Base-by-base conservation (phyloP, 495 filamentous ascomycete species). In the Lepidopterella palustris region DNA sequence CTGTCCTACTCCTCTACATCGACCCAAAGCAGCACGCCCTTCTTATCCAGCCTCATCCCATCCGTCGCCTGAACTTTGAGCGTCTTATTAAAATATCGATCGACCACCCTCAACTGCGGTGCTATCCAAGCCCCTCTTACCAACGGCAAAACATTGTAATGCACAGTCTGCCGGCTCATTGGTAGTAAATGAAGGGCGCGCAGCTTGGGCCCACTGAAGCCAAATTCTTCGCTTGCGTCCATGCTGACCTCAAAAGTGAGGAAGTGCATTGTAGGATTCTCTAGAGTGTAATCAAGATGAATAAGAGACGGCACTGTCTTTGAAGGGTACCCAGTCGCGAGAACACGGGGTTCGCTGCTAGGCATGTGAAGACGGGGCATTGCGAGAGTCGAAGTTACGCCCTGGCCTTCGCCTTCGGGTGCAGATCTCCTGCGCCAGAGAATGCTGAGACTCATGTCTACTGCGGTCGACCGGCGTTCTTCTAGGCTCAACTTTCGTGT, bases 261-360 rank as follows among this genome's bases (percentile, higher is more conserved):
- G 71, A 93, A 92, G 67, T 97, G 92, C 67, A 83, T 86, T 2
- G 95, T 96, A 3, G 93, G 88, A 69, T 99, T 99, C 70, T 99
- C 93, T 60, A 97, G 80, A 5, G 84, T 87, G 63, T 95, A 88
- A 23, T 79, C 73, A 20, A 87, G 68, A 39, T 80, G 77, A 3
- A 84, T 73, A 32, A 80, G 59, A 2, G 71, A 73, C 0, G 78
- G 63, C 23, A 78, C 61, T n/a, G 56, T 11, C 69, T 51, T 20
- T 45, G 55, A 64, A 20, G 31, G 49, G 8, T 45, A 24, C 4
- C 60, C 54, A 50, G 62, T 79, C 9, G 87, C 89, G 0, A 97
- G 81, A 4, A 96, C 90, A 50, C 93, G 85, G 6, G 95, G 95
- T 62, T 98, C 93, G 35, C 84, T 85, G 61, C 83, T 85, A 0